Base-by-base conservation (phyloP, 2,329 filamentous ascomycete genomes). In the Arthrinium phaeospermum region DNA sequence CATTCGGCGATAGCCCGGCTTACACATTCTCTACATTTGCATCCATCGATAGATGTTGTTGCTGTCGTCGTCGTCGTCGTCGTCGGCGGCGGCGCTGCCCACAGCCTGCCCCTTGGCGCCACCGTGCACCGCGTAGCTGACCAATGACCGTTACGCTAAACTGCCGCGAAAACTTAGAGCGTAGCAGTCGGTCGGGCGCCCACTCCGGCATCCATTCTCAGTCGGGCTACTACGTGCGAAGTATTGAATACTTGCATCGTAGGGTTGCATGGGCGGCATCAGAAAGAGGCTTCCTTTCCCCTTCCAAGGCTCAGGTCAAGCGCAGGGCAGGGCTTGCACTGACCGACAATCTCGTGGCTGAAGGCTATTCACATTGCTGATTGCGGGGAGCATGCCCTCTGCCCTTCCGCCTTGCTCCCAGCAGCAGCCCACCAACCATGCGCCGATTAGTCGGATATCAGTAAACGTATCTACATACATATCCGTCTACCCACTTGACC, bases 361-460 rank as follows among this genome's bases (percentile, higher is more conserved):
- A 69, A 22, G 47, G 41, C 41, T 68, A 24, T 10, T 41, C 8
- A 10, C 37, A 27, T 34, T 37, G 67, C 16, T 34, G 46, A 22
- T 30, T 46, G 46, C 30, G 67, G 67, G 67, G 37, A n/a, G 41
- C 5, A n/a, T 64, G 53, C 19, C 1, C n/a, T 12, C 16, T 12
- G 27, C 27, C 27, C 27, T 30, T 30, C 27, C 27, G 27, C 27
- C 27, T 30, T 4, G 27, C 27, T 61, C 13, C 12, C 57, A n/a
- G 34, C 4, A n/a, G 34, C 4, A n/a, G 16, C 34, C 57, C 57
- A 30, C 27, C 27, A 30, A 30, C 27, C 27, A 64, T 41, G 57
- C 57, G 57, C 57, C 57, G 57, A 64, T 64, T 64, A 41, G 34
- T 37, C 47, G 67, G 67, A 49, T 46, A 69, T 69, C 67, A 69